Conservation (phyloP, 1,139 yeast genomes). For the Debaryomyces psychrophilus region DNA sequence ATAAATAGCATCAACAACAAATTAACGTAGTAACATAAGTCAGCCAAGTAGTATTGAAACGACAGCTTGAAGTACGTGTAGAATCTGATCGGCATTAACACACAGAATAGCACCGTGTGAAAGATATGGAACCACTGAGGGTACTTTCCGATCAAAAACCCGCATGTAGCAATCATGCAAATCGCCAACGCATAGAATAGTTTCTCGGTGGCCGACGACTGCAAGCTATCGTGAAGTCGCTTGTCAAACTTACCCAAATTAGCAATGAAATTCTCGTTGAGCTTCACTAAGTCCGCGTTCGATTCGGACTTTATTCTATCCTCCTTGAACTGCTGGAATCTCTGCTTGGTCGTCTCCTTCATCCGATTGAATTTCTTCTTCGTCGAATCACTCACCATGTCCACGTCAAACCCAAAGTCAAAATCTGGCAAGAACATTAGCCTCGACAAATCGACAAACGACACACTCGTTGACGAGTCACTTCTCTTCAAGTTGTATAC, state of each 20-base stretch:
- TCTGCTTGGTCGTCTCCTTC: constrained; percentile 40
- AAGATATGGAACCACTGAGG: constrained; percentile 79
- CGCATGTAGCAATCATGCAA: constrained; percentile 67
- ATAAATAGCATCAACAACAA: constrained; percentile 66
- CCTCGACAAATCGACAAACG: constrained; percentile 42
- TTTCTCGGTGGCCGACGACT: constrained; percentile 74
- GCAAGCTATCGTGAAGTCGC: constrained; percentile 52
- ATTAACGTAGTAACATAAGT: constrained; percentile 91
- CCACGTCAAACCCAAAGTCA: constrained; percentile 48
- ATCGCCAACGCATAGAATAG: constrained; percentile 77
- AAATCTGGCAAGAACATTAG: constrained; percentile 45
- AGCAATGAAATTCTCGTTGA: constrained; percentile 38
- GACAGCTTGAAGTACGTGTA: constrained; percentile 79
- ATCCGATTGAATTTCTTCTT: constrained; percentile 39
- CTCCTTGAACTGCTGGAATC: constrained; percentile 29
- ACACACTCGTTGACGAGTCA: constrained; percentile 38
- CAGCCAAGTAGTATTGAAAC: constrained; percentile 88
- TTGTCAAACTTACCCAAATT: constrained; percentile 60
- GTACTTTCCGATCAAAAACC: constrained; percentile 74
- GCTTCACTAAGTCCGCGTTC: constrained; percentile 30
- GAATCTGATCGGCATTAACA: constrained; percentile 82
- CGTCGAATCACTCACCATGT: constrained; percentile 41
- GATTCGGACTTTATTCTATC: constrained; percentile 15
- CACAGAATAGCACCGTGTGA: constrained; percentile 62
- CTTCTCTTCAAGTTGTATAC: constrained; percentile 22